Evolutionary conservation across 495 filamentous ascomycete genomes (phyloP).

Genomic region (Penicillium malachiteum): DNA sequence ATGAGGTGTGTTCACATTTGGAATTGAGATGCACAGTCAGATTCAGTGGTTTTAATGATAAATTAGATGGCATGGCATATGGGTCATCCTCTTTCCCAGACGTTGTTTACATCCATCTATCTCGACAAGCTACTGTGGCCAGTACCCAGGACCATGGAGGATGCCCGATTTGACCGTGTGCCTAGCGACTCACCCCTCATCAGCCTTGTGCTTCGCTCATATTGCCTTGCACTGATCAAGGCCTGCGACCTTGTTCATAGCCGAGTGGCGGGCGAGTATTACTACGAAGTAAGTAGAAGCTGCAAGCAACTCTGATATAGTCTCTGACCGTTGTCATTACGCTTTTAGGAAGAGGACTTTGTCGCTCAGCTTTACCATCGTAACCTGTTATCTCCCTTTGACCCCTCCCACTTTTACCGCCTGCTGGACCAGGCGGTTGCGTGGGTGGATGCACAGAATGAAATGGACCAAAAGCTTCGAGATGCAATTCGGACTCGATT

Average conservation of each 20-base stretch:
- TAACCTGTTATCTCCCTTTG: slow-evolving; percentile 64
- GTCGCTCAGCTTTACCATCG: slow-evolving; percentile 86
- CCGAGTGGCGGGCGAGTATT: slow-evolving; percentile 72
- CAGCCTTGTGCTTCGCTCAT: slow-evolving; percentile 72
- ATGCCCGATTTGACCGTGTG: slow-evolving; percentile 62
- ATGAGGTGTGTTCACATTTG: slow-evolving; percentile 59
- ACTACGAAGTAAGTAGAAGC: slow-evolving; percentile 71
- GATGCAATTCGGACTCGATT: slow-evolving; percentile 63
- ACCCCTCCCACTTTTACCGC: slow-evolving; percentile 53
- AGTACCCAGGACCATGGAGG: slow-evolving; percentile 60
- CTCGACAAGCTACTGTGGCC: slow-evolving; percentile 81
- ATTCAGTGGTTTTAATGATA: neutral
- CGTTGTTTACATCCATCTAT: slow-evolving; percentile 90
- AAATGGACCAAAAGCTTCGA: slow-evolving; percentile 50
- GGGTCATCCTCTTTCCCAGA: slow-evolving; percentile 91
- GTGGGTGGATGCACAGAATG: slow-evolving; percentile 50
- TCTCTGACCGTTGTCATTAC: slow-evolving; percentile 3
- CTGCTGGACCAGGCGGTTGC: slow-evolving; percentile 59
- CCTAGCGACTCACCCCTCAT: slow-evolving; percentile 50
- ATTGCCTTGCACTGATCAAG: slow-evolving; percentile 83
- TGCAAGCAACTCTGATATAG: neutral
- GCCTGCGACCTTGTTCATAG: slow-evolving; percentile 76
- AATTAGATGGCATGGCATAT: slow-evolving; percentile 92
- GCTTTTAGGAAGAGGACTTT: slow-evolving; percentile 85
- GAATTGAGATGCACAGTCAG: neutral